Evolutionary conservation across 768 basidiomycete genomes (phyloP), one percentile per base, ranked within the genome.

Genomic region (Coprinopsis sp.): DNA sequence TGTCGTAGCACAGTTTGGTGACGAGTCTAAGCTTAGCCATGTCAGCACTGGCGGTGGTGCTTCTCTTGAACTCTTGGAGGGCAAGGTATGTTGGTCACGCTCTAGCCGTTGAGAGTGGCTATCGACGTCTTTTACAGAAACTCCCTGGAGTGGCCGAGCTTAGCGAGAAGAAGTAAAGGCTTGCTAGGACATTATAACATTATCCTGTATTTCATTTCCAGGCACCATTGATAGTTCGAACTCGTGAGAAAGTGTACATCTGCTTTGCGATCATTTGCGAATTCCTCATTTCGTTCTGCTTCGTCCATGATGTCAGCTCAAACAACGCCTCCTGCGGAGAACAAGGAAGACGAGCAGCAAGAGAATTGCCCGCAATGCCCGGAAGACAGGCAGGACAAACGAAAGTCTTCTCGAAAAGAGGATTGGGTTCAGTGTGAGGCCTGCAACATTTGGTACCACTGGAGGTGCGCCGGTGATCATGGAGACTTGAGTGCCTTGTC

Each of bases 11-110:
- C 82, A 94, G 54, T 78, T 86, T 61, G 73, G 71, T 10, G 82
- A 82, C 14, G 95, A 99, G 66, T 82, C 86, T 56, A 82, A 91
- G 64, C 74, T 99, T 53, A 93, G 88, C 67, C 95, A 99, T 68
- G 91, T 99, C 58, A 91, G 88, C 64, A 99, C 95, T 29, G 95
- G 95, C 52, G 95, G 89, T 37, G 91, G 91, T 42, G 91, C 91
- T 24, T 88, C 86, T 62, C 79, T 99, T 49, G 95, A 99, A 66
- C 77, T 99, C 31, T 78, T 99, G 56, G 95, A 99, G 73, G 95
- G 95, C 68, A 99, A 99, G 84, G 93, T 91, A 58, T 23, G 56
- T 49, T 36, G 11, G 13, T 27, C 31, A 37, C 19, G 21, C 14
- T 47, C 13, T 13, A 27, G 13, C 19, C 34, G 13, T 10, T 3